Conservation (phyloP, 495 filamentous ascomycete genomes). For the Rostrohypoxylon terebratum region DNA sequence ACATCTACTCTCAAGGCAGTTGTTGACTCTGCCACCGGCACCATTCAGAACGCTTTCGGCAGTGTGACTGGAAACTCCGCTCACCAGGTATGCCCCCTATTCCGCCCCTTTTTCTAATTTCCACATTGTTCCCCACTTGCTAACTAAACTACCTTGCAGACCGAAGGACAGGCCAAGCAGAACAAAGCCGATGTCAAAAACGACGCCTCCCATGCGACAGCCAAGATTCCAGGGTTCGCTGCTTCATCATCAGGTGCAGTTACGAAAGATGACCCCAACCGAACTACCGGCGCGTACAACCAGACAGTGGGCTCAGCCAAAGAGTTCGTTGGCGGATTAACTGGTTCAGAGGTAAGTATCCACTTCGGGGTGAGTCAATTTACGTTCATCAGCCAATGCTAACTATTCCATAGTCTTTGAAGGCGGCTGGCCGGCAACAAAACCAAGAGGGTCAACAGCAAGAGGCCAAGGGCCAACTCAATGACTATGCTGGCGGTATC, state of each 20-base stretch:
- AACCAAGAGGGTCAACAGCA: constrained; percentile 82
- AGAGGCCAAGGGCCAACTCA: constrained; percentile 86
- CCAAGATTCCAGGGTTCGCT: constrained; percentile 75
- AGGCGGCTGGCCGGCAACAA: constrained; percentile 78
- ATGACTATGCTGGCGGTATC: constrained; percentile 77
- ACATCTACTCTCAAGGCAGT: constrained; percentile 85
- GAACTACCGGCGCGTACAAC: constrained; percentile 79
- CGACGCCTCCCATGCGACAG: constrained; percentile 76
- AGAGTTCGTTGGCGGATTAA: constrained; percentile 78
- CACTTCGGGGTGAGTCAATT: background rate
- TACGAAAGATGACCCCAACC: constrained; percentile 77
- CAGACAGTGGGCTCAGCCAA: constrained; percentile 89
- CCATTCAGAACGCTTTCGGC: constrained; percentile 77
- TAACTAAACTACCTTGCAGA: constrained; percentile 41
- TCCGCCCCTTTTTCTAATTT: background rate
- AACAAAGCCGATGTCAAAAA: constrained; percentile 71
- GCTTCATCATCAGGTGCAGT: constrained; percentile 77
- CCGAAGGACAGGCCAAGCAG: constrained; percentile 68
- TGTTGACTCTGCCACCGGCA: constrained; percentile 80
- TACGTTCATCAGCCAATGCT: background rate
- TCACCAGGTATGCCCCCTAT: constrained; percentile 67
- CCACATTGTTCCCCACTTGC: background rate
- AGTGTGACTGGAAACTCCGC: constrained; percentile 76
- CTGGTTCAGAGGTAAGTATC: constrained; percentile 73
- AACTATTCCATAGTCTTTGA: constrained; percentile 63